Base-by-base conservation (phyloP, 2,329 filamentous ascomycete species). In the Fonsecaea monophora region DNA sequence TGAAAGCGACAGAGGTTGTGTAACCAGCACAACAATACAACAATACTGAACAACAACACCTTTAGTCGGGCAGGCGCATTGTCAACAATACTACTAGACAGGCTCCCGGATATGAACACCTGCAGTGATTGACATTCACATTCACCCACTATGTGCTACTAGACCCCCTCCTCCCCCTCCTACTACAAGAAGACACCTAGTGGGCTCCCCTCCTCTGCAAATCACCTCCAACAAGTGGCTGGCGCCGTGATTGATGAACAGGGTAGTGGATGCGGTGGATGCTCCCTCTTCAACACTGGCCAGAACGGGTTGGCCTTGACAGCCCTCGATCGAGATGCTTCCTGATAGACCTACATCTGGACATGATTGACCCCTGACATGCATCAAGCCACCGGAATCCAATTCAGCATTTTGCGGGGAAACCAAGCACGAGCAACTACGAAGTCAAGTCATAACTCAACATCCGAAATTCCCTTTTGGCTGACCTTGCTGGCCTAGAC, bases 401-500 rank as follows among this genome's bases (percentile, higher is more conserved):
- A 50, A 50, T 50, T 50, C 53, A 38, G 48, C 59, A 53, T 53
- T 53, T 53, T 61, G 59, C 59, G 59, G 59, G 59, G 59, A 61
- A 61, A 32, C 21, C 35, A 42, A 4, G 35, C 13, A 60, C 30
- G n/a, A 25, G 25, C 25, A 25, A 25, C 25, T 25, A 25, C 25
- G 25, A 25, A 25, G 21, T 25, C 1, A 25, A 25, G 2, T 25
- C 25, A 25, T 25, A 25, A 25, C 25, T 3, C 25, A 25, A 25
- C 40, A 18, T 42, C 40, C 40, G 40, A 42, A 42, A n/a, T 42
- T 25, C 25, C 25, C 25, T 25, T 25, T 25, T 25, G 25, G 40
- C 6, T 42, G 13, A 10, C 40, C 40, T n/a, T 42, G 25, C 25
- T 42, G 15, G 15, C 40, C 3, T 5, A 42, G 15, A 9, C 40